Base-by-base conservation (phyloP, 352 stramenopile genomes). In the Pythium sukuiense region DNA sequence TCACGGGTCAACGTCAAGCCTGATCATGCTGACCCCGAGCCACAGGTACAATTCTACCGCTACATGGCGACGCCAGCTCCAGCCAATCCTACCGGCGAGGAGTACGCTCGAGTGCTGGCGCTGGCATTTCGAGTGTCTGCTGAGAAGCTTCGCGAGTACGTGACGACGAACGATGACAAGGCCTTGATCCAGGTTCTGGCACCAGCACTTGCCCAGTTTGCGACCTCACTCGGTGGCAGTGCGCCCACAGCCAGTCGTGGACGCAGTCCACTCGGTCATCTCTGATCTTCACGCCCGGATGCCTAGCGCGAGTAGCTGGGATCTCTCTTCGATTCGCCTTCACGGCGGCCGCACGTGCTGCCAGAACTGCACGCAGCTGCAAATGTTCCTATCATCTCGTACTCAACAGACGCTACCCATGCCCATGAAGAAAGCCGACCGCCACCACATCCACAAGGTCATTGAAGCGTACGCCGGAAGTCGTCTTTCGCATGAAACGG, bases 371-470 rank as follows among this genome's bases (percentile, higher is more conserved):
- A 65, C 39, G 1, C 41, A 65, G 41, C 50, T 71, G 14, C 64
- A 71, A 32, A 58, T 54, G 37, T 71, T 66, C 24, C 16, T 71
- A 7, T 41, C 43, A 39, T 62, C 56, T 1, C 46, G 32, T 14
- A 61, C 39, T 2, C 57, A 65, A 50, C 57, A 65, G 32, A 59
- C 50, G 32, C 48, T 62, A 20, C 56, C 30, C 14, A 53, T 61
- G 11, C 53, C 39, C 4, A 65, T 65, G 58, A 59, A 43, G 57
- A 71, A 65, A 24, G 12, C 37, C 3, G 26, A 14, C 27, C 57
- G 50, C 24, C 35, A 71, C 35, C 57, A 71, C 20, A 41, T 65
- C 48, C 63, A 56, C 55, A 56, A 64, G 48, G 64, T 62, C 24
- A 62, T 71, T 11, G 58, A 71, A 24, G n/a, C 35, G 14, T 65